Evolutionary conservation across 2,329 filamentous ascomycete genomes (phyloP).

Genomic region (Phialophora expanda): DNA sequence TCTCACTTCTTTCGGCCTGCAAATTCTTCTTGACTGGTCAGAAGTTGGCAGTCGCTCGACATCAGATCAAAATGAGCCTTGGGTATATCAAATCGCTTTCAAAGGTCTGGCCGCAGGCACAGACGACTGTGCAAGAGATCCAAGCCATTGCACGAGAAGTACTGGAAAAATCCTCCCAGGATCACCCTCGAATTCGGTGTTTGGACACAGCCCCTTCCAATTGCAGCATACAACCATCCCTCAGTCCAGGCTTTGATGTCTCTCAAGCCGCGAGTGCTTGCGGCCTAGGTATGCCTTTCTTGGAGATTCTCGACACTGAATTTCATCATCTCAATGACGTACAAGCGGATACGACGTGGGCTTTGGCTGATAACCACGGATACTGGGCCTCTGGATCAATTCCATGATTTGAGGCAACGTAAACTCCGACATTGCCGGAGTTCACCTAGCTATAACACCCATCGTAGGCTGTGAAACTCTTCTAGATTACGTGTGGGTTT

Average conservation of each 20-base stretch:
- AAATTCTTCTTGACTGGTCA: conserved; percentile 44
- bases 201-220: not conserved
- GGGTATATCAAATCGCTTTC: conserved; percentile 49
- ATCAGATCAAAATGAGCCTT: conserved; percentile 52
- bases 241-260: not conserved
- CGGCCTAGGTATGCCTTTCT: not conserved
- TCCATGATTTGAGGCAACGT: not conserved
- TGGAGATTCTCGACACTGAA: not conserved
- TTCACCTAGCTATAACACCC: not conserved
- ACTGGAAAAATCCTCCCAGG: conserved; percentile 23
- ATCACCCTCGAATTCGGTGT: not conserved
- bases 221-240: not conserved
- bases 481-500: not conserved
- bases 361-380: not conserved
- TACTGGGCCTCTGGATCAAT: not conserved
- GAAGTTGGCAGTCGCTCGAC: conserved; percentile 46
- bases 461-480: not conserved
- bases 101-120: conserved; percentile 48
- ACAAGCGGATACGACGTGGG: not conserved
- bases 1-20: conserved; percentile 46
- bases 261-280: not conserved
- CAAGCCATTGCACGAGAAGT: conserved; percentile 49
- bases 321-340: conserved; percentile 2
- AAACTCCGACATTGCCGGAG: not conserved
- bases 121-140: conserved; percentile 48